Base-by-base conservation (phyloP, 129 eudicot species). In the Flaveria brownii region DNA sequence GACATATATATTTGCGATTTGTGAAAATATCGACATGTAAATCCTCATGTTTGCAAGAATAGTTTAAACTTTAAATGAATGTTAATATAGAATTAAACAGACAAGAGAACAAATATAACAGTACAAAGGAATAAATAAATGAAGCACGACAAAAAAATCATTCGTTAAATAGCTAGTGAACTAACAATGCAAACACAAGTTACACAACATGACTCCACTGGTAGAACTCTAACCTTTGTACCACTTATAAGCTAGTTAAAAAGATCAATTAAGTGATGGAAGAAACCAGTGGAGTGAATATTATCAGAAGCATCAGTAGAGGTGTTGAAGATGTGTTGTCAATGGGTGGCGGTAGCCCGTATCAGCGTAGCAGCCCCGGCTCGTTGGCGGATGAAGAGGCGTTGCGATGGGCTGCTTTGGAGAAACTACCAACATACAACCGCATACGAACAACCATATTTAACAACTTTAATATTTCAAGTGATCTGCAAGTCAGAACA, bases 381-480 rank as follows among this genome's bases (percentile, higher is more conserved):
- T 41, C 72, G 0, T 9, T 63, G 26, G 85, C 78, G 6, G 92
- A 87, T 30, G 92, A 87, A 73, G 85, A 85, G 47, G 92, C 88
- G 2, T 67, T 87, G 45, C 56, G 80, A 55, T 84, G 88, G 91
- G 91, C 91, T 9, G 88, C 91, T n/a, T 23, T 87, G 30, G 92
- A 87, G 77, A 87, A 82, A 33, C 74, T 87, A 2, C 88, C 92
- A 1, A 87, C 92, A 1, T 87, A 79, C 69, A 73, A 77, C 70
- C 72, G 87, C 17, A 20, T 85, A 47, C 74, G 85, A 76, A 81
- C 79, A 15, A 79, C 81, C 56, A 75, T 81, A 22, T 73, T 80
- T 74, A 80, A 80, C 28, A 71, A 87, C 18, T 83, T 80, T 17
- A 15, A 79, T 51, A 56, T 63, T 61, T 51, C 63, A 5, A 2